phyloP scores from a whole-genome alignment of 2,329 filamentous ascomycete genomes.

The Botrytis pseudocinerea region DNA sequence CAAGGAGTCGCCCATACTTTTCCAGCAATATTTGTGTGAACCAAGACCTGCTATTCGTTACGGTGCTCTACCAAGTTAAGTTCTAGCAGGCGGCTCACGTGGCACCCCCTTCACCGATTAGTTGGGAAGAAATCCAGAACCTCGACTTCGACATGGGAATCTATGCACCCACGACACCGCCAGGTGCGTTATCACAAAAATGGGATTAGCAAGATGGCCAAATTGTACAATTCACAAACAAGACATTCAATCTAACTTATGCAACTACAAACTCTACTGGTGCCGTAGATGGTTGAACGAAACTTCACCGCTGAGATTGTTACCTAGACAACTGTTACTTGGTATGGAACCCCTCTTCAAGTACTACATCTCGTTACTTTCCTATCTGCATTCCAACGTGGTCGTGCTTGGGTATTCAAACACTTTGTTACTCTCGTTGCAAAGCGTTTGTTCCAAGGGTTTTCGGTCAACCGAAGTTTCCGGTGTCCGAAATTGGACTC shows the following conservation, averaged over 20 bases:
- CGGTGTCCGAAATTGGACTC: constrained; percentile 11
- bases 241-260: constrained; percentile 23
- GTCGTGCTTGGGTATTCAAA: constrained; percentile 13
- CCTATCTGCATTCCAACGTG: constrained; percentile 19
- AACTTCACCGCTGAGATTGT: constrained; percentile 26
- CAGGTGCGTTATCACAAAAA: constrained; percentile 11
- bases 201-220: constrained; percentile 11
- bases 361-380: constrained; percentile 18
- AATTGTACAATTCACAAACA: constrained; percentile 17
- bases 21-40: constrained; percentile 9
- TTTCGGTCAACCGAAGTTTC: constrained; percentile 5
- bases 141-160: constrained; percentile 20
- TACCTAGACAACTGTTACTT: constrained; percentile 19
- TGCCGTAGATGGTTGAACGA: constrained; percentile 14
- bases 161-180: constrained; percentile 20
- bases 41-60: constrained; percentile 9
- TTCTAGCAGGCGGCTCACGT: constrained; percentile 17
- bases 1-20: constrained; percentile 14
- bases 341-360: constrained; percentile 16
- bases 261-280: constrained; percentile 23
- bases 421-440: not conserved
- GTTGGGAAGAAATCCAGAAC: constrained; percentile 21
- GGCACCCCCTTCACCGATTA: constrained; percentile 21
- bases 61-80: not conserved
- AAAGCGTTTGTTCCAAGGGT: constrained; percentile 12